Evolutionary conservation across 352 stramenopile species (phyloP), one percentile per base, ranked within the genome.

Genomic region (Peronospora farinosa): DNA sequence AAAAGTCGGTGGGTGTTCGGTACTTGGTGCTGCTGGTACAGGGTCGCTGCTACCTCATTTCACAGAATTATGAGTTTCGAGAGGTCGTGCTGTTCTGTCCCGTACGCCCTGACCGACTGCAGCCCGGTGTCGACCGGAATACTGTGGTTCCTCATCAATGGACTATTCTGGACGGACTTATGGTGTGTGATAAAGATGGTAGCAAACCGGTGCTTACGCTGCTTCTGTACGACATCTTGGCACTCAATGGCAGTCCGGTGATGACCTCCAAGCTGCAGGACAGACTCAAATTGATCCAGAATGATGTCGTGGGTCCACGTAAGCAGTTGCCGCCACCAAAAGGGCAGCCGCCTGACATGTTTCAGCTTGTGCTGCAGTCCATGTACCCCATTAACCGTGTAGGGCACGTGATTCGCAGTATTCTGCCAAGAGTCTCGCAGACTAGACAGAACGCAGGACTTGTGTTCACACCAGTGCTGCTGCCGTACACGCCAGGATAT

Each of bases 241-340:
- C 79, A 21, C 77, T 94, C 7, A 94, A 94, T 52, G 83, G 80
- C 45, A 86, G 63, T 36, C 75, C 74, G 0, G 83, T 94, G 31
- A 88, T 94, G 78, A 67, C 72, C 19, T 87, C 77, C 31, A 94
- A 92, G 63, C 69, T 94, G 8, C 79, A 89, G 61, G 83, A 94
- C 47, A 63, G 83, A 17, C 74, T 94, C 33, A 94, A 94, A 49
- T 57, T 92, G n/a, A 81, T 93, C 42, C 82, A 93, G 62, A 93
- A 93, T 64, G 81, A 90, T 67, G 79, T 93, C n/a, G 84, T 93
- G 45, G 80, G 69, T 0, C 82, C 82, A 25, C 74, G 79, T 28
- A 91, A 89, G 74, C 77, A 78, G 40, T 67, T 91, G 12, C 67
- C 78, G 28, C 41, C 74, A 23, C 79, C 79, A 4, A 93, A 93